Percentiles rank a stretch among this genome's conserved stretches.
Conservation (phyloP, 495 filamentous ascomycete species). For the Penicillium chermesinum region DNA sequence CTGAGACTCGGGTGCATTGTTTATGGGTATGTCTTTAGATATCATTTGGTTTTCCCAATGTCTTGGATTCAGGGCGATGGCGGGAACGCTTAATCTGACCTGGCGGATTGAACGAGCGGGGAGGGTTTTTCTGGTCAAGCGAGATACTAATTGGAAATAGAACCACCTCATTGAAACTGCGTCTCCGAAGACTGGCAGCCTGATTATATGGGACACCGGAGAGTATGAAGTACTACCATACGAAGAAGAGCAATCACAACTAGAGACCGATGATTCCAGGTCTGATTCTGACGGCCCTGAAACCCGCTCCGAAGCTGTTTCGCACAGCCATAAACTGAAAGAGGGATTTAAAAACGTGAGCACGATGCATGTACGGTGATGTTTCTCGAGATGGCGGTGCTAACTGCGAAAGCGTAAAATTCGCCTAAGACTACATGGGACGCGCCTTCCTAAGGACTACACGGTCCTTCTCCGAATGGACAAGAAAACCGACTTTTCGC, state of each 20-base stretch:
- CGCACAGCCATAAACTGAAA: slow-evolving; percentile 50
- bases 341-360: slow-evolving; percentile 47
- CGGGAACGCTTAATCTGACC: too few relatives aligned
- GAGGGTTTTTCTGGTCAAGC: too few relatives aligned
- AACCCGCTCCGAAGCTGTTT: slow-evolving; percentile 12
- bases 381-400: too few relatives aligned
- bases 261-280: slow-evolving; percentile 43
- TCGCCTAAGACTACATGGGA: slow-evolving; percentile 54
- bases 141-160: slow-evolving; percentile 22
- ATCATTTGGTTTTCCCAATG: background rate
- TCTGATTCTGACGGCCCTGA: slow-evolving; percentile 18
- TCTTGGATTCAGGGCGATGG: too few relatives aligned
- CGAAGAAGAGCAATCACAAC: slow-evolving; percentile 21
- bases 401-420: slow-evolving; percentile 61
- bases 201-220: slow-evolving; percentile 69
- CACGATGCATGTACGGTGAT: too few relatives aligned
- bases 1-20: slow-evolving; percentile 62
- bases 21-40: slow-evolving; percentile 49
- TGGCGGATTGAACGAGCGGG: too few relatives aligned
- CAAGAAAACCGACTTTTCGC: slow-evolving; percentile 36
- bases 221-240: slow-evolving; percentile 56
- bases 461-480: slow-evolving; percentile 55
- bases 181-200: slow-evolving; percentile 51
- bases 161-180: slow-evolving; percentile 66
- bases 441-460: slow-evolving; percentile 52